Base-by-base conservation (phyloP, 2,329 filamentous ascomycete species). In the Alternaria novae-zelandiae region DNA sequence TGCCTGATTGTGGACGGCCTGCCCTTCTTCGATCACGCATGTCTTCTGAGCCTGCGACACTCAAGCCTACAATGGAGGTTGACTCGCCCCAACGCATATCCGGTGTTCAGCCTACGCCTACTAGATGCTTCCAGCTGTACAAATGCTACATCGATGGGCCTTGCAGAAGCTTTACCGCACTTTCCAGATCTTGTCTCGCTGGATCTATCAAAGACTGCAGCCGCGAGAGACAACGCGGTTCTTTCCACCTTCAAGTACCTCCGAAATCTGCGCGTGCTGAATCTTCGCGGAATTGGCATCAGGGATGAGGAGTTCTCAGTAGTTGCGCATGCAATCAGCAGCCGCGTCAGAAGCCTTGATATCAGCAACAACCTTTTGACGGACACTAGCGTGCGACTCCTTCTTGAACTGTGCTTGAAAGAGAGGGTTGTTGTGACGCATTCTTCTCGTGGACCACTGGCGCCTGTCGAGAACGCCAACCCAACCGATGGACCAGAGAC, bases 11-110 rank as follows among this genome's bases (percentile, higher is more conserved):
- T 89, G 11, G 84, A 86, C 15, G 83, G 83, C 28, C 75, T 89
- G 51, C 86, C 87, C 0, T 89, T 89, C 72, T 89, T 90, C 70
- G 88, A 90, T 60, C 87, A 90, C 72, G 83, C 84, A 63, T 82
- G 86, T 17, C 82, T 89, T 57, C 78, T 83, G 60, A 85, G 83
- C 3, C 71, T 89, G 58, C 83, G 79, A 56, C 72, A 78, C 57
- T 65, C 74, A 43, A 79, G 74, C 64, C 47, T 64, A 12, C 72
- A 69, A 65, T 70, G 72, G 61, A 70, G 61, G 17, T 63, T 69
- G 12, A 68, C 62, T 17, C 73, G 64, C 15, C 66, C 65, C 2
- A 64, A 57, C 61, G 68, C 73, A 36, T 77, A 78, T 30, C 81
- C 81, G 11, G 72, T 72, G 2, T 82, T 86, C 67, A 81, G 82